Percentiles rank a stretch among this genome's conserved stretches.
phyloP scores from a whole-genome alignment of 306 rosid species.

The Betula pendula region DNA sequence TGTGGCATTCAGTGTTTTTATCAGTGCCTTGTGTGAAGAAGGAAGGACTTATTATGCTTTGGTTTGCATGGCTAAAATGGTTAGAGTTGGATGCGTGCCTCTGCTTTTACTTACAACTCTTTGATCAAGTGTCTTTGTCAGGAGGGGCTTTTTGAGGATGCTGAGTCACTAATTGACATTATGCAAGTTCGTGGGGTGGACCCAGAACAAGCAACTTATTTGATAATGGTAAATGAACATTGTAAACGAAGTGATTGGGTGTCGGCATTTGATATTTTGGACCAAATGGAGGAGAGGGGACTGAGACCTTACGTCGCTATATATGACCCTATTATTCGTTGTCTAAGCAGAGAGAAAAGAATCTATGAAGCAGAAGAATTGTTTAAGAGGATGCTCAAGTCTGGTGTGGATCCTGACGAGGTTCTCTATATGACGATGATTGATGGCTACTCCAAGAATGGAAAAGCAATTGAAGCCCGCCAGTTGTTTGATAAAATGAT shows the following conservation, averaged over 20 bases:
- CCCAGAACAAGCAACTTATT: constrained; percentile 40
- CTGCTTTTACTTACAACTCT: constrained; percentile 37
- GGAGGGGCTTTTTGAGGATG: constrained; percentile 38
- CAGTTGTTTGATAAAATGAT: constrained; percentile 44
- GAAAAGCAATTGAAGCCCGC: constrained; percentile 36
- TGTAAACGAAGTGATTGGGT: constrained; percentile 37
- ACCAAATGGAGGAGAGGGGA: constrained; percentile 35
- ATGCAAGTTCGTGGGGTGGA: constrained; percentile 34
- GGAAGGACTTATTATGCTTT: constrained; percentile 30
- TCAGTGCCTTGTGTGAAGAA: constrained; percentile 41
- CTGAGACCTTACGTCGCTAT: constrained; percentile 37
- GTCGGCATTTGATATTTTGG: constrained; percentile 25
- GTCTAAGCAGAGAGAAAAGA: constrained; percentile 34
- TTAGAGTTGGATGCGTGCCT: constrained; percentile 39
- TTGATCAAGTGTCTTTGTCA: constrained; percentile 43
- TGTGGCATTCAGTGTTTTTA: constrained; percentile 31
- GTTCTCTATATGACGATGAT: constrained; percentile 40
- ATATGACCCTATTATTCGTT: constrained; percentile 40
- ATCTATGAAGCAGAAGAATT: constrained; percentile 40
- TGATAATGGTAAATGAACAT: constrained; percentile 35
- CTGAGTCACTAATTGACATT: constrained; percentile 30
- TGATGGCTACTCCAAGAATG: constrained; percentile 39
- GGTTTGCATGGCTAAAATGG: constrained; percentile 30
- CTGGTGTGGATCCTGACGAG: constrained; percentile 47
- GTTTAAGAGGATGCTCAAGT: constrained; percentile 45